Conservation (phyloP, 805 yeast species). For the Yarrowia keelungensis region DNA sequence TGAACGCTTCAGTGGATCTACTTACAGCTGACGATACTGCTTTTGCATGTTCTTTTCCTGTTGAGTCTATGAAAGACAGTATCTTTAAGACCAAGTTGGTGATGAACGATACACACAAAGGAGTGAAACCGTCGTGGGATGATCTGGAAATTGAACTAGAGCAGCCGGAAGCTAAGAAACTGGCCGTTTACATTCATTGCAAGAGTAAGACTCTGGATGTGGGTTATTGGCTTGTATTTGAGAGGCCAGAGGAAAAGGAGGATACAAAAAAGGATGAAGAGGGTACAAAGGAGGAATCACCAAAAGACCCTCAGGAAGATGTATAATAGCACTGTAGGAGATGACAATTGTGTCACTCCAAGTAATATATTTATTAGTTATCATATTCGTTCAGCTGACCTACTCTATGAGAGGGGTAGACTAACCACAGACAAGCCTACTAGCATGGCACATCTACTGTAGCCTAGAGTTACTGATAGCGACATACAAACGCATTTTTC, state of each 20-base stretch:
- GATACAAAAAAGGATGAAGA: neutral
- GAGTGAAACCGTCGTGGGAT: constrained; percentile 28
- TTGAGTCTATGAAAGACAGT: constrained; percentile 20
- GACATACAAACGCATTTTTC: no score
- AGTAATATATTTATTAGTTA: neutral
- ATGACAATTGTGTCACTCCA: no score
- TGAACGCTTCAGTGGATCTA: constrained; percentile 10
- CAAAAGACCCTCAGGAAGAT: neutral
- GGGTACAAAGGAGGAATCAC: neutral
- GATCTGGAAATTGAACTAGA: constrained; percentile 27
- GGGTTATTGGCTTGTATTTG: constrained; percentile 19
- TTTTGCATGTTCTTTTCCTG: constrained; percentile 27
- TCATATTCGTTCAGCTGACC: neutral
- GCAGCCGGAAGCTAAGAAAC: constrained; percentile 5
- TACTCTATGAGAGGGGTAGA: no score
- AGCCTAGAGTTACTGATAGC: no score
- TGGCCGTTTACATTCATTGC: constrained; percentile 27
- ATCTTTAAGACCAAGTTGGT: constrained; percentile 26
- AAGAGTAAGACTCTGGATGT: constrained; percentile 19
- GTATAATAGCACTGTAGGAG: neutral
- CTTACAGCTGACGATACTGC: constrained; percentile 11
- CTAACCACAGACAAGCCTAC: no score
- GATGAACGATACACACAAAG: constrained; percentile 22
- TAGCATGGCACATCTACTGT: no score
- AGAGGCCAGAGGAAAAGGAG: neutral